These are phyloP conservation scores for Gorgonomyces haynaldii DNA, from an alignment of 192 early-diverging fungal genomes.

Conservation along the genomic window DNA sequence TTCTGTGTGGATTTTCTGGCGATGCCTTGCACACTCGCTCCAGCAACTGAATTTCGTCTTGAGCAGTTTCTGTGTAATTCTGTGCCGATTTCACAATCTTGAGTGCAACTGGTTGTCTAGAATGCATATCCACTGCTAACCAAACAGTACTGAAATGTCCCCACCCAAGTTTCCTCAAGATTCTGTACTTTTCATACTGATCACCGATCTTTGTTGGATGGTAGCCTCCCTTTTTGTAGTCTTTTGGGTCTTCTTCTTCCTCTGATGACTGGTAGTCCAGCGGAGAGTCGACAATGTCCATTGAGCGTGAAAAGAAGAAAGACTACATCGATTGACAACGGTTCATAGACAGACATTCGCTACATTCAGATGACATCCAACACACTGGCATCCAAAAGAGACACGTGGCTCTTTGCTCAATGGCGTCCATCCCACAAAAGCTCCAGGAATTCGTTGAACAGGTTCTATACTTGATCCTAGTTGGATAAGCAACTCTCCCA, in stretches of 20 bases:
- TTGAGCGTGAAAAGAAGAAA: neutral
- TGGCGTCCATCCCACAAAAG: too few relatives aligned
- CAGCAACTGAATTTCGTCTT: constrained; percentile 92
- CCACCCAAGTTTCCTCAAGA: constrained; percentile 93
- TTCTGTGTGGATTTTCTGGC: constrained; percentile 37
- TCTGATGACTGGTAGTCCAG: neutral
- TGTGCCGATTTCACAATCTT: constrained; percentile 95
- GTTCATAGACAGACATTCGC: constrained; percentile 38
- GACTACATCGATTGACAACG: neutral
- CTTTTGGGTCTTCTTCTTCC: neutral
- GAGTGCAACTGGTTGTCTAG: constrained; percentile 74
- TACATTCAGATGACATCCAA: constrained; percentile 86
- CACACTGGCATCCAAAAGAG: constrained; percentile 44
- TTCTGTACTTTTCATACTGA: constrained; percentile 67
- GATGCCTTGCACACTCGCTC: constrained; percentile 60
- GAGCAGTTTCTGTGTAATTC: constrained; percentile 90
- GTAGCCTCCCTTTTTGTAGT: constrained; percentile 57
- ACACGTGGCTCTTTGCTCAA: neutral
- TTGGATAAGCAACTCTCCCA: constrained; percentile 67
- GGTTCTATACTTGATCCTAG: constrained; percentile 15
- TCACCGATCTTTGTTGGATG: constrained; percentile 83
- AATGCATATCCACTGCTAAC: constrained; percentile 69
- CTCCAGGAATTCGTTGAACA: neutral
- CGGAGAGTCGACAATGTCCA: neutral
- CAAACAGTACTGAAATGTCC: constrained; percentile 98